Percentiles rank a stretch among this genome's conserved stretches.
phyloP scores from a whole-genome alignment of 2,329 filamentous ascomycete species.

The Blumeriella jaapii region DNA sequence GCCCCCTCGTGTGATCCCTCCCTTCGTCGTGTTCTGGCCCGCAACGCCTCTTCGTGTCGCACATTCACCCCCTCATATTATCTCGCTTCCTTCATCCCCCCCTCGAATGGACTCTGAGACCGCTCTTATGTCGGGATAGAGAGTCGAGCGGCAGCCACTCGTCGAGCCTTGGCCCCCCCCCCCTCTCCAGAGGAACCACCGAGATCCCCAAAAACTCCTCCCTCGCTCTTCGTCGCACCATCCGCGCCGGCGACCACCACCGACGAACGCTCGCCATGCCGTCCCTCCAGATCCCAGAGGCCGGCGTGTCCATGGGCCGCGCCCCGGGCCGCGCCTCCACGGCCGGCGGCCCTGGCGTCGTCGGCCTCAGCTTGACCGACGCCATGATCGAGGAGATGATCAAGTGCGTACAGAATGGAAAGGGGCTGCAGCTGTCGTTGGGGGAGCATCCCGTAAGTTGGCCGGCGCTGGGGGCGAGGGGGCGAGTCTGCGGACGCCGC shows the following conservation, averaged over 20 bases:
- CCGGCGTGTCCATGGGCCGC: slow-evolving; percentile 43
- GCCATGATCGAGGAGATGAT: slow-evolving; percentile 52
- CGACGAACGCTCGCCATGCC: slow-evolving; percentile 32
- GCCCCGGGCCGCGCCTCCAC: slow-evolving; percentile 29
- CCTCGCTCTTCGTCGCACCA: slow-evolving; percentile 5
- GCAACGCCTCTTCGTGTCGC: too few species aligned
- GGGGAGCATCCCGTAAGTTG: slow-evolving; percentile 48
- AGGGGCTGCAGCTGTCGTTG: slow-evolving; percentile 44
- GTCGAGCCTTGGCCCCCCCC: slow-evolving; percentile 18
- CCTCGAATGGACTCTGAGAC: slow-evolving; percentile 13
- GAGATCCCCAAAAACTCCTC: slow-evolving; percentile 3
- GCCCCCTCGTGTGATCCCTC: too few species aligned
- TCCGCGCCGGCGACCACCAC: slow-evolving; percentile 1
- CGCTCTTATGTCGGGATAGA: slow-evolving; percentile 19
- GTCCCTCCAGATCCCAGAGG: slow-evolving; percentile 43
- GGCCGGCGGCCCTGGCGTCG: slow-evolving; percentile 40
- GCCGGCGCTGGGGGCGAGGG: slow-evolving; percentile 9
- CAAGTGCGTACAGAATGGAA: slow-evolving; percentile 43
- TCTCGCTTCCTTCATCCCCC: slow-evolving; percentile 1
- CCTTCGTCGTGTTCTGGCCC: too few species aligned
- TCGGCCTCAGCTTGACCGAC: slow-evolving; percentile 46
- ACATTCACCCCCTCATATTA: too few species aligned
- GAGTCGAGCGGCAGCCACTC: slow-evolving; percentile 10
- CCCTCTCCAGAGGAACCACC: slow-evolving; percentile 14
- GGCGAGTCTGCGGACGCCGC: too few species aligned